These are phyloP conservation scores for Xerocomellus chrysenteron DNA, from an alignment of 768 basidiomycete species.

Conservation along the genomic window DNA sequence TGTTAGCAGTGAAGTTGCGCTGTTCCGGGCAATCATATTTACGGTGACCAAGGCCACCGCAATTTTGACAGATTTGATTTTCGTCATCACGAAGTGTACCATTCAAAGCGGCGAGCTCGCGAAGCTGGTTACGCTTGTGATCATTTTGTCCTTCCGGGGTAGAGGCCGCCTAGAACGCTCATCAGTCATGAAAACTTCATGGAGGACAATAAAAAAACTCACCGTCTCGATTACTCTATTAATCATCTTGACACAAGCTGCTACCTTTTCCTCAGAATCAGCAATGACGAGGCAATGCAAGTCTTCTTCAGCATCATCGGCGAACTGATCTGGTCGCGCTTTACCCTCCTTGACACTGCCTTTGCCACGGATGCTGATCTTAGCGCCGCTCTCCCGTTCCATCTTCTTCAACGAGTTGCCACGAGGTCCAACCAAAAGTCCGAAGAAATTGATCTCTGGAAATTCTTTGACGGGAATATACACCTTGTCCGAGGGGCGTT, in stretches of 20 bases:
- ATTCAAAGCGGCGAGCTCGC: slow-evolving; percentile 95
- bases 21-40: slow-evolving; percentile 99
- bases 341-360: slow-evolving; percentile 99
- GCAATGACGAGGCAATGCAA: slow-evolving; percentile 96
- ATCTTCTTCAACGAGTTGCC: slow-evolving; percentile 99
- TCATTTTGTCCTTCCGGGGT: slow-evolving; percentile 99
- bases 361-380: slow-evolving; percentile 97
- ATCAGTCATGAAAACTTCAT: neutral
- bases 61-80: slow-evolving; percentile 98
- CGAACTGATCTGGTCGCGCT: slow-evolving; percentile 89
- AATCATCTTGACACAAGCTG: slow-evolving; percentile 89
- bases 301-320: slow-evolving; percentile 98
- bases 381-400: slow-evolving; percentile 97
- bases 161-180: slow-evolving; percentile 77
- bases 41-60: slow-evolving; percentile 90
- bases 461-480: slow-evolving; percentile 99
- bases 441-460: slow-evolving; percentile 99
- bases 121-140: slow-evolving; percentile 97
- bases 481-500: slow-evolving; percentile 94
- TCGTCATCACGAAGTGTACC: slow-evolving; percentile 99
- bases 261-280: slow-evolving; percentile 90
- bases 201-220: slow-evolving; percentile 32
- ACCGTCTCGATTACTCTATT: slow-evolving; percentile 98
- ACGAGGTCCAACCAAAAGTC: slow-evolving; percentile 94
- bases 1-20: slow-evolving; percentile 97